Evolutionary conservation across 495 filamentous ascomycete species (phyloP), one percentile per base, ranked within the genome.

Genomic region (Aspergillus diversus): DNA sequence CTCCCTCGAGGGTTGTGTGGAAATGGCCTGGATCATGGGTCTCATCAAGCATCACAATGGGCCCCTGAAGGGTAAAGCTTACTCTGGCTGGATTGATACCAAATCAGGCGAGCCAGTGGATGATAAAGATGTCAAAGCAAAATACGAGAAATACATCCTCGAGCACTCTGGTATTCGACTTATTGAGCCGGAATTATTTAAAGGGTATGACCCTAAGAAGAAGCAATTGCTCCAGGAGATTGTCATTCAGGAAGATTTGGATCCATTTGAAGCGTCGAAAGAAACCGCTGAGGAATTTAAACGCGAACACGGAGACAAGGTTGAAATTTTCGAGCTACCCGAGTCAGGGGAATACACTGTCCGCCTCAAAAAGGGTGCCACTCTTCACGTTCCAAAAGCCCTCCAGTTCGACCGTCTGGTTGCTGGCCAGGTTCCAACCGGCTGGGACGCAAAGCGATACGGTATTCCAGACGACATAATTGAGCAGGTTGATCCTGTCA

Each of bases 1-100:
- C 81, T 98, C 96, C 16, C 87, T 98, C 16, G 95, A 98, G 76
- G 95, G 95, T 16, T 98, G 95, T 71, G 89, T 99, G 61, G 95
- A 99, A 77, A 98, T 99, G 95, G 92, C 95, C 34, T 99, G 95
- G 95, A 91, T 99, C 72, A 99, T 98, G 95, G 96, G 96, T 60
- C 88, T 98, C 60, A 98, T 99, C 77, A 96, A 91, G 80, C 96
- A 99, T 73, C 92, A 97, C 80, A 97, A 98, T 66, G 96, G 95
- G n/a, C 91, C 92, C 7, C 88, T 99, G 73, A 98, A 98, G 79
- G 95, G 96, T 72, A 90, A 97, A 80, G 87, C 89, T 47, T 98
- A 99, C 77, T 91, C 95, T 53, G 95, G 95, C 59, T 99, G 95
- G 95, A 93, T 98, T 58, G 95, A 99, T 70, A 84, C 85, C 63